Conservation (phyloP, 2,329 filamentous ascomycete species). For the Cladosporium sp. region DNA sequence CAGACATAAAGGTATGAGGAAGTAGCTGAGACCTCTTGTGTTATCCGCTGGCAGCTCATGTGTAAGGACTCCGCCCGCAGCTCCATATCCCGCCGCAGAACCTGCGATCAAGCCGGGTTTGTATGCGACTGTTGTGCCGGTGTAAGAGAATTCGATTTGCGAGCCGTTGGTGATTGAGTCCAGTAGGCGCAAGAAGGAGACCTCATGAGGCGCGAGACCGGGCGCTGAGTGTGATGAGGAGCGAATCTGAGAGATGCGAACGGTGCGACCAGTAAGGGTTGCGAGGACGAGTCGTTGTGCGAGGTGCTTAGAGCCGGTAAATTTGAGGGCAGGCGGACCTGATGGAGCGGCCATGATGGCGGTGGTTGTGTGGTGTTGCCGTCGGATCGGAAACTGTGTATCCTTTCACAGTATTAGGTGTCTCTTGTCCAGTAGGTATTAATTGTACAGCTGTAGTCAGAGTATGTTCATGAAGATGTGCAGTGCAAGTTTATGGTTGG, state of each 20-base stretch:
- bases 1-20: slow-evolving; percentile 81
- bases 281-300: slow-evolving; percentile 80
- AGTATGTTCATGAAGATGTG: not conserved
- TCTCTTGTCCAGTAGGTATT: not conserved
- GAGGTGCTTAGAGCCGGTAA: slow-evolving; percentile 80
- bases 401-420: not conserved
- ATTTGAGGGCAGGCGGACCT: slow-evolving; percentile 37
- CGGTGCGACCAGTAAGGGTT: slow-evolving; percentile 81
- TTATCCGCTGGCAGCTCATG: slow-evolving; percentile 76
- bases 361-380: not conserved
- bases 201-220: slow-evolving; percentile 85
- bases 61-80: slow-evolving; percentile 69
- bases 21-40: slow-evolving; percentile 82
- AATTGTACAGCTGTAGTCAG: not conserved
- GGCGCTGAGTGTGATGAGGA: slow-evolving; percentile 79
- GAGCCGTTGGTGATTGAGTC: slow-evolving; percentile 94
- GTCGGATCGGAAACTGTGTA: not conserved
- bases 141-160: slow-evolving; percentile 92
- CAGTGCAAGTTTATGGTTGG: not conserved
- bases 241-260: slow-evolving; percentile 93
- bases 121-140: slow-evolving; percentile 88
- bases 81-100: slow-evolving; percentile 69
- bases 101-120: slow-evolving; percentile 90
- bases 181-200: slow-evolving; percentile 91
- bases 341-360: slow-evolving; percentile 25